Percentiles rank a stretch among this genome's conserved stretches.
Evolutionary conservation across 75 land plant species (phyloP).

Genomic region (Pinus tabuliformis): DNA sequence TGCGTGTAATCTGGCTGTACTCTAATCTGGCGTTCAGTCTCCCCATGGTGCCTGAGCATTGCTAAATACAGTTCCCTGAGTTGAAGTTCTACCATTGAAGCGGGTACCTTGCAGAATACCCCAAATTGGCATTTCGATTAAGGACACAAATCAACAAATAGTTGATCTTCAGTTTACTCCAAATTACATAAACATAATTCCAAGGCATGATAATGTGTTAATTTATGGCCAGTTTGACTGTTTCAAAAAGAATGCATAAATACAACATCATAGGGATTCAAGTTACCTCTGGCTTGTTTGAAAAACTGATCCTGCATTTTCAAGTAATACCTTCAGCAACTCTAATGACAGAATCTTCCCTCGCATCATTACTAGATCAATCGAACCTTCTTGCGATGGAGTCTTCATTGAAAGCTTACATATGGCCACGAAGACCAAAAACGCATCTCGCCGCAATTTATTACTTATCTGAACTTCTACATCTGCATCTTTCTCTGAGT

Average conservation of each 20-base stretch:
- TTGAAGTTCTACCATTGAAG: too few relatives aligned
- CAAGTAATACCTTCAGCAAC: slow-evolving; percentile 58
- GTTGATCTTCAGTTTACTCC: neutral
- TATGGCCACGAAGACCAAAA: slow-evolving; percentile 56
- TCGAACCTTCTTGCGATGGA: slow-evolving; percentile 47
- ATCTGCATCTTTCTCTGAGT: slow-evolving; percentile 19
- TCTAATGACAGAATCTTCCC: slow-evolving; percentile 71
- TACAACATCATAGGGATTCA: neutral
- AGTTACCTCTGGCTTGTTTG: slow-evolving; percentile 52
- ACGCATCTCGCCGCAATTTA: slow-evolving; percentile 64
- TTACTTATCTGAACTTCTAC: slow-evolving; percentile 17
- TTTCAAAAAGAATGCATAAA: neutral
- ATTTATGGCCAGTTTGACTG: neutral
- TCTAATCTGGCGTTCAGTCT: too few relatives aligned
- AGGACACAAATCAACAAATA: too few relatives aligned
- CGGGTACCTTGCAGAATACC: too few relatives aligned
- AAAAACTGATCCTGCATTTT: slow-evolving; percentile 64
- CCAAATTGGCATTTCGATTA: too few relatives aligned
- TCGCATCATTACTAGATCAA: slow-evolving; percentile 61
- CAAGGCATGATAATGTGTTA: neutral
- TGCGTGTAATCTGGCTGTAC: too few relatives aligned
- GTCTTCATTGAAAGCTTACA: slow-evolving; percentile 84
- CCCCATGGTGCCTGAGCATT: too few relatives aligned
- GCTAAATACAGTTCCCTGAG: too few relatives aligned
- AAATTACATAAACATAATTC: neutral